phyloP scores from a whole-genome alignment of 768 basidiomycete genomes.

The Leucosporidium yakuticum region DNA sequence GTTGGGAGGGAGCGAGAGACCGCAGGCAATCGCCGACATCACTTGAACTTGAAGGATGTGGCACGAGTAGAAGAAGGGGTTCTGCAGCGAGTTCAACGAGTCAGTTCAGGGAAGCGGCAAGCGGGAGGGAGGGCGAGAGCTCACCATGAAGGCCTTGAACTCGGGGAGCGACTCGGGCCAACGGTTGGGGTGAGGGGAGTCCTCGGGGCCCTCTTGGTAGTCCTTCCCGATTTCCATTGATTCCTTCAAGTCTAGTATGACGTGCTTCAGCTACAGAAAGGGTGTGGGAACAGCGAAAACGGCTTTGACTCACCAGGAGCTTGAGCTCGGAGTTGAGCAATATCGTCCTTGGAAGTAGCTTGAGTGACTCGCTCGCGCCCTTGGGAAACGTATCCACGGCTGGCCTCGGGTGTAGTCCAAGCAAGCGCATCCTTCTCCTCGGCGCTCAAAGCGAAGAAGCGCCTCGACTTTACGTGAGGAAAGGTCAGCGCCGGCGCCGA shows the following conservation, averaged over 20 bases:
- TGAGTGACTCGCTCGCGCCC: slow-evolving; percentile 61
- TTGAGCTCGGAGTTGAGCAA: slow-evolving; percentile 62
- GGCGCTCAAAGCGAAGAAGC: slow-evolving; percentile 62
- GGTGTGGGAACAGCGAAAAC: slow-evolving; percentile 52
- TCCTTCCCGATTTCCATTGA: slow-evolving; percentile 86
- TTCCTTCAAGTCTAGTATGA: slow-evolving; percentile 48
- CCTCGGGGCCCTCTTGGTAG: slow-evolving; percentile 45
- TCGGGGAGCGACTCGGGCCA: slow-evolving; percentile 68
- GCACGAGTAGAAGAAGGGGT: slow-evolving; percentile 59
- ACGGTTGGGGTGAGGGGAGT: slow-evolving; percentile 50
- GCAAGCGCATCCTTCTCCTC: slow-evolving; percentile 57
- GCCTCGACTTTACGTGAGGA: slow-evolving; percentile 44
- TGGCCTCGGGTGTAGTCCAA: slow-evolving; percentile 56
- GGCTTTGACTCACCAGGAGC: slow-evolving; percentile 52
- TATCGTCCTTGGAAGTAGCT: slow-evolving; percentile 52
- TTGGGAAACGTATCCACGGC: slow-evolving; percentile 73
- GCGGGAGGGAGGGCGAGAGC: too few species aligned
- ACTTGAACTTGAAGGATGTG: slow-evolving; percentile 39
- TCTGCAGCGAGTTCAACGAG: slow-evolving; percentile 39
- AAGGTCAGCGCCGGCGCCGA: not conserved
- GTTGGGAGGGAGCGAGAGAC: slow-evolving; percentile 62
- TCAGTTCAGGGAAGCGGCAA: too few species aligned
- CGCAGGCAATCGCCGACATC: slow-evolving; percentile 80
- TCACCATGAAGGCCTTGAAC: slow-evolving; percentile 66
- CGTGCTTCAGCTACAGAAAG: not conserved